These are phyloP conservation scores for Coccomyxa subellipsoidea DNA, from an alignment of 163 green algal species.

Conservation along the genomic window DNA sequence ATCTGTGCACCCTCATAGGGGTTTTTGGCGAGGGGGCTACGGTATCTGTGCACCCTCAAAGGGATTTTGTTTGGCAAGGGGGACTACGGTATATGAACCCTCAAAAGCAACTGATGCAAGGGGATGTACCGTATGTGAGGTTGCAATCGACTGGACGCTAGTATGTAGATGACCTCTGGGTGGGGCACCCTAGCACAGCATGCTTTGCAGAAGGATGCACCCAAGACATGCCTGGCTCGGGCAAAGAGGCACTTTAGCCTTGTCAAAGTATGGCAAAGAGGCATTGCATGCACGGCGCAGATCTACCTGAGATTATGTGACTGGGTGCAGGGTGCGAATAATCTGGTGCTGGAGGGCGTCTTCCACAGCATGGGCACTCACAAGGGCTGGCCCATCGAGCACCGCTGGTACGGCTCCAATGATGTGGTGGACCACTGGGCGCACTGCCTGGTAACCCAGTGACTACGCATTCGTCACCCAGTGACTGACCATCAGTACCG, in stretches of 20 bases:
- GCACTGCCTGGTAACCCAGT: background rate
- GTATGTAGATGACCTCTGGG: too few species aligned
- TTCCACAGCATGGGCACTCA: constrained; percentile 24
- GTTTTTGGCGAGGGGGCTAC: background rate
- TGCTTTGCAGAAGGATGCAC: too few species aligned
- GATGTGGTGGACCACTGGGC: constrained; percentile 37
- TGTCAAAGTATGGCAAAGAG: background rate
- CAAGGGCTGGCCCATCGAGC: constrained; percentile 14
- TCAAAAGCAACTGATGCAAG: too few species aligned
- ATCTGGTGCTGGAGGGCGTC: constrained; percentile 27
- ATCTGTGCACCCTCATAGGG: background rate
- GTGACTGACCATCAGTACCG: too few species aligned
- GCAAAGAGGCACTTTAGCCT: background rate
- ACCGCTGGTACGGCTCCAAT: constrained; percentile 37
- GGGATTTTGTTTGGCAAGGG: background rate
- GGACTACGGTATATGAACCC: too few species aligned
- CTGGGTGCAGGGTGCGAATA: constrained; percentile 20
- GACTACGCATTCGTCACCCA: background rate
- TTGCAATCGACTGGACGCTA: too few species aligned
- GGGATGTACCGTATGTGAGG: too few species aligned
- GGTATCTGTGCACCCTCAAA: background rate
- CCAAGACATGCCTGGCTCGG: too few species aligned
- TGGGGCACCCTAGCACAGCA: too few species aligned
- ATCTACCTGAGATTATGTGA: too few species aligned
- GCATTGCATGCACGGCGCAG: too few species aligned